Evolutionary conservation across 257 asterid genomes (phyloP).

Genomic region (Solanum habrochaites): DNA sequence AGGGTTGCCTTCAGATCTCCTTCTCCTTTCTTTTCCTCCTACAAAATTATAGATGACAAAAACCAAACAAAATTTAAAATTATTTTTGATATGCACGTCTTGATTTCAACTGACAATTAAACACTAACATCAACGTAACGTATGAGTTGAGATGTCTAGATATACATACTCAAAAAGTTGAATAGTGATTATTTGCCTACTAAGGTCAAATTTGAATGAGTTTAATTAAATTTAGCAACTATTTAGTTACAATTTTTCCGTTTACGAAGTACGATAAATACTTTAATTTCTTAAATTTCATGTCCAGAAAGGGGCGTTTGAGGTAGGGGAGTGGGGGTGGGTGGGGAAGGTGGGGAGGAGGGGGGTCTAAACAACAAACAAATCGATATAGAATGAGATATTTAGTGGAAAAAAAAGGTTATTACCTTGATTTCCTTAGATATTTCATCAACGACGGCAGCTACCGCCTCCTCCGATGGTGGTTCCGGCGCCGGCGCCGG

Average conservation of each 20-base stretch:
- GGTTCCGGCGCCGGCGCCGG: neutral
- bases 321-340: too few species aligned
- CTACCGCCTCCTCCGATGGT: neutral
- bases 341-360: too few species aligned
- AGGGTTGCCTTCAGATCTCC: slow-evolving; percentile 21
- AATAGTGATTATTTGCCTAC: neutral
- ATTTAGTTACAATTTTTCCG: neutral
- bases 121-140: neutral
- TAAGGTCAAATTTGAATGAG: neutral
- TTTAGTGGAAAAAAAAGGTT: neutral
- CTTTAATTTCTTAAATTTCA: too few species aligned
- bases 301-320: too few species aligned
- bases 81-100: neutral
- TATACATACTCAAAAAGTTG: neutral
- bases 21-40: slow-evolving; percentile 7
- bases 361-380: neutral
- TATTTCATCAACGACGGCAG: neutral
- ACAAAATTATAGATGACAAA: neutral
- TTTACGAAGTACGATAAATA: neutral
- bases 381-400: neutral
- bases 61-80: neutral
- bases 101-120: too few species aligned
- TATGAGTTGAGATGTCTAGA: neutral
- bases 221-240: neutral
- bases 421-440: neutral